Evolutionary conservation across 176 grass and related monocot species (phyloP), one percentile per base, ranked within the genome.

Genomic region (Pontederia paniculata): DNA sequence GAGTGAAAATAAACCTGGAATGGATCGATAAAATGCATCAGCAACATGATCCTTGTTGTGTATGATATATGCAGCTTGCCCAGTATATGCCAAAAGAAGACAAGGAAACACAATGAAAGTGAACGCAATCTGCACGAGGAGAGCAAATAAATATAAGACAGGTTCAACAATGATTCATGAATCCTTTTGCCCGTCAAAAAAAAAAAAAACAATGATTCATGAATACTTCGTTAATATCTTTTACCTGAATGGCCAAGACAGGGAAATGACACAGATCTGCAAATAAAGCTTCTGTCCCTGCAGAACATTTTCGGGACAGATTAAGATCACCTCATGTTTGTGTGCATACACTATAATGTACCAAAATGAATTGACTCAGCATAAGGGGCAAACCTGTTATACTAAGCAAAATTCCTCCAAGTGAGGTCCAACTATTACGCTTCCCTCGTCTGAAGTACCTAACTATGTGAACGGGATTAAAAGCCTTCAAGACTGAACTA

Each of bases 191-290:
- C n/a, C n/a, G n/a, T n/a, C n/a, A n/a, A n/a, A n/a, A n/a, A n/a
- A n/a, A n/a, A n/a, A n/a, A n/a, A n/a, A n/a, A 44, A 37, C 48
- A 16, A 44, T 21, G 8, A 10, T 15, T 8, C 16, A 48, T 42
- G 2, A 16, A 9, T 62, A 13, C 45, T 17, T 46, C 12, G 54
- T 70, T 17, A 54, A 19, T 50, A 43, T 21, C 50, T 43, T 19
- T 70, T 84, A 91, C 93, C 93, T 90, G 94, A 81, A 98, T 81
- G 55, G 94, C 94, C 55, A 84, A 66, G 41, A 98, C 94, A 62
- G 94, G 94, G 56, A 98, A 98, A 73, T 98, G 87, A 63, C 87
- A 98, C 49, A 98, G 80, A 67, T 98, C 94, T 46, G 94, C 94
- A 82, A 82, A 98, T 65, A 98, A 71, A 50, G 94, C 94, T 85